Evolutionary conservation across 192 early-diverging fungal species (phyloP), one percentile per base, ranked within the genome.

Genomic region (Mycoemilia scoparia): DNA sequence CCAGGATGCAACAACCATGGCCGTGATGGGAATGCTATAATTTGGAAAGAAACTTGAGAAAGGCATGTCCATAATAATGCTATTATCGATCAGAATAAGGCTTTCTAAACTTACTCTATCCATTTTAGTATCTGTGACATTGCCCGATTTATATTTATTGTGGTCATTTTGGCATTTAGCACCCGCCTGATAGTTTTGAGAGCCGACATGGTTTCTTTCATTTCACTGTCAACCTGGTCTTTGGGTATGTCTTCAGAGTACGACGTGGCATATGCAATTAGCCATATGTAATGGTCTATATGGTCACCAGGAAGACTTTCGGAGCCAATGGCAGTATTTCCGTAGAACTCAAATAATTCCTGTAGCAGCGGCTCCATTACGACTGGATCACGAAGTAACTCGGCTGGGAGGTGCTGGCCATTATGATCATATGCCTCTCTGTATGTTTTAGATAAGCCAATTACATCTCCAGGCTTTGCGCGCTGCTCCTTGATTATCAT

Each of bases 1-100:
- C 80, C 80, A 83, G 24, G 69, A 46, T 5, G 55, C 32, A 18
- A 61, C 43, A 8, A 61, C 29, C 3, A 51, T 47, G 18, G 58
- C 58, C 13, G 55, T 43, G 3, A 61, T 23, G 2, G 58, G 58
- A 2, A 37, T 35, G 6, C 16, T 23, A n/a, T n/a, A n/a, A 64
- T 48, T 45, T 62, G 55, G 63, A 58, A 46, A 8, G 5, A 23
- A 7, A 30, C 46, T 41, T 16, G 13, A 8, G 10, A 13, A 8
- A 32, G 23, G 34, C n/a, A 21, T 7, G 1, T 29, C 14, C 33
- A 34, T 9, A 34, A 11, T 12, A 34, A 11, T 9, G 33, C 19
- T 9, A 34, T 30, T 9, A 34, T 34, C 9, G 9, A 11, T 9
- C 13, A 34, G 33, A 9, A 34, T 34, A 13, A 35, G 12, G 26